Percentiles rank a stretch among this genome's conserved stretches.
Conservation (phyloP, 306 rosid genomes). For the Vigna nakashimae region DNA sequence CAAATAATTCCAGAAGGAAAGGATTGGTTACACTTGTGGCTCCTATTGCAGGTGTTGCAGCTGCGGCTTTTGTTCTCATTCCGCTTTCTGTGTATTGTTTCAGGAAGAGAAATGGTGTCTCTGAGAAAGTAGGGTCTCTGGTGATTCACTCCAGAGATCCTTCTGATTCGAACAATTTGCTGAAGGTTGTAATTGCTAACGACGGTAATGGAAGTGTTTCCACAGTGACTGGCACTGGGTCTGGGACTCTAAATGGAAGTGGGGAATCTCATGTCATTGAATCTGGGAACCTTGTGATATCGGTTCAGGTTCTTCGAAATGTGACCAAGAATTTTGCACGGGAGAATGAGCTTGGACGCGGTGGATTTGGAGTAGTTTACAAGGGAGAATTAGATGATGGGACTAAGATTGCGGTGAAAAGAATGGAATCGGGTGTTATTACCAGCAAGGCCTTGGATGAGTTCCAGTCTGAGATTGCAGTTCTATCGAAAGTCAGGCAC, state of each 20-base stretch:
- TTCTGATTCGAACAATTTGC: conserved; percentile 64
- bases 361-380: conserved; percentile 80
- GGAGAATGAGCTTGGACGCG: conserved; percentile 87
- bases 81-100: conserved; percentile 63
- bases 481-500: conserved; percentile 87
- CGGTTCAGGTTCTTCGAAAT: conserved; percentile 76
- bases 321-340: conserved; percentile 78
- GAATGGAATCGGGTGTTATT: conserved; percentile 80
- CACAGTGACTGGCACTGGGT: conserved; percentile 50
- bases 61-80: conserved; percentile 61
- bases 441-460: conserved; percentile 76
- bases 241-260: conserved; percentile 54
- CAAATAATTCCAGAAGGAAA: not conserved
- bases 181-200: conserved; percentile 69
- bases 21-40: conserved; percentile 25
- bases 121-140: conserved; percentile 56
- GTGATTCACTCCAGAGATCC: conserved; percentile 80
- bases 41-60: conserved; percentile 50
- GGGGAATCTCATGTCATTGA: conserved; percentile 75
- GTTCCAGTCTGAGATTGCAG: conserved; percentile 86
- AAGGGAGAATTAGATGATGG: conserved; percentile 64
- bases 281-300: conserved; percentile 77
- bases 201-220: conserved; percentile 56
- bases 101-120: conserved; percentile 55
- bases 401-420: conserved; percentile 81